Evolutionary conservation across 352 stramenopile species (phyloP), one percentile per base, ranked within the genome.

Genomic region (Pythium rishiriense): DNA sequence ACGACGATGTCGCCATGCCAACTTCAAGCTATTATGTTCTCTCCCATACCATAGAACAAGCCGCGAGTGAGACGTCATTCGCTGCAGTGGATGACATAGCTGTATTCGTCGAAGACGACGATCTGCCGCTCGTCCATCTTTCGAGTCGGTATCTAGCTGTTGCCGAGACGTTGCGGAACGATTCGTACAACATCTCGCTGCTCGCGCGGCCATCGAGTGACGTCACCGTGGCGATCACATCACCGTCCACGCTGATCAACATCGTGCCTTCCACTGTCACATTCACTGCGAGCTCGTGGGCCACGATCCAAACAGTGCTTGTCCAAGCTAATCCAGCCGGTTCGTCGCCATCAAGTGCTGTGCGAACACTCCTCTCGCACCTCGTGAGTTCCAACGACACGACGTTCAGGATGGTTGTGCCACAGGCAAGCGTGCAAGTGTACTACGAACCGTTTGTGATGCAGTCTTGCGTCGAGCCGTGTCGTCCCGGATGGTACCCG

Each of bases 381-480:
- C 58, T 53, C 14, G 37, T 84, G 1, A 58, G 53, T 2, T 88
- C 81, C 2, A 33, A 22, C 3, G 81, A 90, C 68, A 5, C 59
- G 17, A 82, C 74, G 17, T 90, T 87, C 48, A 58, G 69, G 24
- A 48, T 50, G 1, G 67, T 71, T 22, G 61, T 69, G 14, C 77
- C 81, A 0, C 77, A 85, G 48, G 74, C 74, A 26, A 29, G 74
- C 33, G 41, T 90, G 1, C 37, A 72, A 10, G 79, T 88, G 11
- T 88, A 87, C 57, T 87, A 75, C 31, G 79, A 88, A 49, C 75
- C 81, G 19, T 49, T 86, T 12, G 42, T 69, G 14, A 67, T 79
- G 64, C 54, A 81, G 19, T 57, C 77, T 8, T 88, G 81, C 37
- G 33, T 75, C 9, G 58, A 83, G 14, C 75, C 79, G 24, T 90